These are phyloP conservation scores for Zoysia japonica DNA, from an alignment of 176 grass and related monocot species.

Conservation along the genomic window DNA sequence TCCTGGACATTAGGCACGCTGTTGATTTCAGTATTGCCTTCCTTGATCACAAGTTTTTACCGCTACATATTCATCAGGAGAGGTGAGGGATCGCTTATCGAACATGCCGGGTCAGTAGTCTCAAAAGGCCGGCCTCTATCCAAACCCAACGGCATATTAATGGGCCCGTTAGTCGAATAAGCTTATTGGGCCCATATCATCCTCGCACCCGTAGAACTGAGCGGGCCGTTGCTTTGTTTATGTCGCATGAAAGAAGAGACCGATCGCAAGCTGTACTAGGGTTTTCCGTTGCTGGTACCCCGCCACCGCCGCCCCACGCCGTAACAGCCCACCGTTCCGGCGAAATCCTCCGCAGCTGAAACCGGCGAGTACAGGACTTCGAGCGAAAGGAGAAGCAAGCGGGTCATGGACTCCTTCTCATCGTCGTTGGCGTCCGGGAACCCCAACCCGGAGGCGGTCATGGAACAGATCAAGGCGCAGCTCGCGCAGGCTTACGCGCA, in stretches of 20 bases:
- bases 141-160: neutral
- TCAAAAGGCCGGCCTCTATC: neutral
- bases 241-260: neutral
- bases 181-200: neutral
- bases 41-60: neutral
- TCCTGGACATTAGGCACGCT: neutral
- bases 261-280: slow-evolving; percentile 7
- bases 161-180: neutral
- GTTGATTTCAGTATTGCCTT: neutral
- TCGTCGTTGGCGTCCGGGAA: slow-evolving; percentile 58
- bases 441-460: slow-evolving; percentile 57
- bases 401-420: slow-evolving; percentile 76
- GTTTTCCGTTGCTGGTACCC: slow-evolving; percentile 7
- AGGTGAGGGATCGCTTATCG: neutral
- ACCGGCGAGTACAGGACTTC: slow-evolving; percentile 5
- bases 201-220: too few species aligned
- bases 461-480: slow-evolving; percentile 85
- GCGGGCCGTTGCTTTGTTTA: neutral
- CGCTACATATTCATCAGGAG: neutral
- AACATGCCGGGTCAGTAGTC: neutral
- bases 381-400: slow-evolving; percentile 26
- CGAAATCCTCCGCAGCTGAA: neutral
- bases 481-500: slow-evolving; percentile 86
- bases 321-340: slow-evolving; percentile 1
- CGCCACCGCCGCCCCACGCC: slow-evolving; percentile 20